Base-by-base conservation (phyloP, 139 green algal species). In the Zygnema cylindricum region DNA sequence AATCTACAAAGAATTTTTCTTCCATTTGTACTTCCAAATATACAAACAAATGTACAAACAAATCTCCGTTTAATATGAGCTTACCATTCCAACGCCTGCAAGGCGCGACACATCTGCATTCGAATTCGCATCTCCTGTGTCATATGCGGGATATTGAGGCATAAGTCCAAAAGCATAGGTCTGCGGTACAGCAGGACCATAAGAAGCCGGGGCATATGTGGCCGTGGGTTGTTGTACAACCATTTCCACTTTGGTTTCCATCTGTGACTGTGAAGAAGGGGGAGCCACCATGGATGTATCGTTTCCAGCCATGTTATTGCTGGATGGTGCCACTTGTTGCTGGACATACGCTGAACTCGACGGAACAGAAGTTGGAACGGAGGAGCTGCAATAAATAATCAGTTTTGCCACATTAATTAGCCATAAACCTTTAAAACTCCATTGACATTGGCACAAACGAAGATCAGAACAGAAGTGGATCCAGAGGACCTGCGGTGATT, bases 31-130 rank as follows among this genome's bases (percentile, higher is more conserved):
- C n/a, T n/a, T n/a, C n/a, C n/a, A n/a, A n/a, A n/a, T n/a, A n/a
- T n/a, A n/a, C n/a, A n/a, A n/a, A n/a, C n/a, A n/a, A n/a, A n/a
- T n/a, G n/a, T n/a, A n/a, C n/a, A n/a, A n/a, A n/a, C n/a, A n/a
- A n/a, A n/a, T n/a, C n/a, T n/a, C n/a, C n/a, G n/a, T n/a, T n/a
- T 79, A 16, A 41, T 79, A 25, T 43, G 16, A 11, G 16, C 71
- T 7, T 79, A 79, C 71, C 71, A 79, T 30, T 7, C 36, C 71
- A 79, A 79, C 43, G 71, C 71, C 38, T 42, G 71, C 36, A 25
- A 79, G 71, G 3, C 71, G 71, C 11, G 71, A 79, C 36, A 79
- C 36, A 3, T 79, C 71, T 43, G 71, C 36, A 16, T 11, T 43
- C 11, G 36, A 16, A 41, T n/a, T n/a, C n/a, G 71, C 36, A 41